Percentiles rank a stretch among this genome's conserved stretches.
These are phyloP conservation scores for Narthecium ossifragum DNA, from an alignment of 106 monocot species.

Conservation along the genomic window DNA sequence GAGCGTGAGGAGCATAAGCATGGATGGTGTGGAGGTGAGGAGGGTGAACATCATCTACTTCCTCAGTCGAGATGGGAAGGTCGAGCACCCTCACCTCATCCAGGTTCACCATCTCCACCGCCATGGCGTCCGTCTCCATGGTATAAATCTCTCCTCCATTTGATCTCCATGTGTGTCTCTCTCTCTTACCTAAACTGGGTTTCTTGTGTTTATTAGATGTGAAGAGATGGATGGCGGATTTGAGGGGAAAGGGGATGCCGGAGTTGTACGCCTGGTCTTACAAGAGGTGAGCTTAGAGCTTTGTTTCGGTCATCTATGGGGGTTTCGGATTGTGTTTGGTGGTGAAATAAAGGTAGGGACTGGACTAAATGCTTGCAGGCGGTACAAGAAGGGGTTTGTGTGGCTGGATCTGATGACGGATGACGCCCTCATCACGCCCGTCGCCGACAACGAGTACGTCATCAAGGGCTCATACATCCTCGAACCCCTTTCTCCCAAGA, in stretches of 20 bases:
- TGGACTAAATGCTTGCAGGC: too few relatives aligned
- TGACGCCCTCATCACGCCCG: too few relatives aligned
- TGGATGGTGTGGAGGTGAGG: background rate
- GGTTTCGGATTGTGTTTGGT: too few relatives aligned
- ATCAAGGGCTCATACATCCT: too few relatives aligned
- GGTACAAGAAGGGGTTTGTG: too few relatives aligned
- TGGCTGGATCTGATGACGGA: too few relatives aligned
- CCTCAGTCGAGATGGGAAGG: constrained; percentile 38
- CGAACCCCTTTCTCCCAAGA: too few relatives aligned
- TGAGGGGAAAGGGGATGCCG: constrained; percentile 62
- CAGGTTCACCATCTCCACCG: constrained; percentile 33
- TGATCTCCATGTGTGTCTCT: background rate
- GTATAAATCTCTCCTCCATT: constrained; percentile 7
- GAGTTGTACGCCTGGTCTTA: constrained; percentile 64
- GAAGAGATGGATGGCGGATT: constrained; percentile 66
- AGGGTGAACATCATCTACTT: constrained; percentile 45
- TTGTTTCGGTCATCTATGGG: too few relatives aligned
- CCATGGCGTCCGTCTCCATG: constrained; percentile 45
- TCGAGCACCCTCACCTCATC: constrained; percentile 70
- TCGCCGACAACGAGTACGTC: too few relatives aligned
- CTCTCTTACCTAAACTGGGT: background rate
- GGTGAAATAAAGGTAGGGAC: too few relatives aligned
- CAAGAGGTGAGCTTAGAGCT: constrained; percentile 63
- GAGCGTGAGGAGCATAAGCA: background rate
- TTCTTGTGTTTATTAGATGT: constrained; percentile 26